Conservation (phyloP, 2,329 filamentous ascomycete species). For the Colletotrichum sp. region DNA sequence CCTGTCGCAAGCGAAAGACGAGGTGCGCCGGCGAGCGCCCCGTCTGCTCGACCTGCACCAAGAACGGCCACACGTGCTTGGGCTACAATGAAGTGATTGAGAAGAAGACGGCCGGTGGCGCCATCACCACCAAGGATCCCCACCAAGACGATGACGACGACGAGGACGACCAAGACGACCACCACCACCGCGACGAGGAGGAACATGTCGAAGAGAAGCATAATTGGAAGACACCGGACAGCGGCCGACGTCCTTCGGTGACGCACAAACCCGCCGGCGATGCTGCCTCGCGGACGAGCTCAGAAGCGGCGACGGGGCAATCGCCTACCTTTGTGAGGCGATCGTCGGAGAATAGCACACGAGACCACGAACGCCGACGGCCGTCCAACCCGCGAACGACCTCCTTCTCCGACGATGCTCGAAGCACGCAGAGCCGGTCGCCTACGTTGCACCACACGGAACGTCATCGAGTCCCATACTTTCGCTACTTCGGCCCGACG, state of each 20-base stretch:
- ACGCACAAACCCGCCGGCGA: neutral
- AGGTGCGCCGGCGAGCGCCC: slow-evolving; percentile 77
- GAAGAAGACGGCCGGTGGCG: slow-evolving; percentile 37
- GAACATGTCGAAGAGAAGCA: slow-evolving; percentile 38
- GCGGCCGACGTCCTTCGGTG: neutral
- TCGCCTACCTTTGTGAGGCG: slow-evolving; percentile 13
- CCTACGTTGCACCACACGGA: slow-evolving; percentile 54
- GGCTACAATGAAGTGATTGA: slow-evolving; percentile 66
- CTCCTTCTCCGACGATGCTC: slow-evolving; percentile 45
- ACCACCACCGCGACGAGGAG: slow-evolving; percentile 41
- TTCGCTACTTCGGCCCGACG: slow-evolving; percentile 88
- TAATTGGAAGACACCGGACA: slow-evolving; percentile 30
- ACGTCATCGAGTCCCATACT: slow-evolving; percentile 80
- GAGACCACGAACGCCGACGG: slow-evolving; percentile 23
- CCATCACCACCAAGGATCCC: slow-evolving; percentile 13
- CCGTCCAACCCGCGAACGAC: slow-evolving; percentile 33
- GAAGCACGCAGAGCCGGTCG: slow-evolving; percentile 45
- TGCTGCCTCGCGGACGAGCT: neutral
- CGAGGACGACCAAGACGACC: slow-evolving; percentile 31
- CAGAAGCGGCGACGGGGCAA: neutral
- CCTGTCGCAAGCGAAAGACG: slow-evolving; percentile 78
- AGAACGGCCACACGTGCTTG: slow-evolving; percentile 72
- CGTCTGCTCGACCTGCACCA: slow-evolving; percentile 73
- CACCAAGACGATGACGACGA: slow-evolving; percentile 30
- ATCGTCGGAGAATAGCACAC: neutral